These are phyloP conservation scores for Clarireedia paspali DNA, from an alignment of 2,329 filamentous ascomycete genomes.

Conservation along the genomic window DNA sequence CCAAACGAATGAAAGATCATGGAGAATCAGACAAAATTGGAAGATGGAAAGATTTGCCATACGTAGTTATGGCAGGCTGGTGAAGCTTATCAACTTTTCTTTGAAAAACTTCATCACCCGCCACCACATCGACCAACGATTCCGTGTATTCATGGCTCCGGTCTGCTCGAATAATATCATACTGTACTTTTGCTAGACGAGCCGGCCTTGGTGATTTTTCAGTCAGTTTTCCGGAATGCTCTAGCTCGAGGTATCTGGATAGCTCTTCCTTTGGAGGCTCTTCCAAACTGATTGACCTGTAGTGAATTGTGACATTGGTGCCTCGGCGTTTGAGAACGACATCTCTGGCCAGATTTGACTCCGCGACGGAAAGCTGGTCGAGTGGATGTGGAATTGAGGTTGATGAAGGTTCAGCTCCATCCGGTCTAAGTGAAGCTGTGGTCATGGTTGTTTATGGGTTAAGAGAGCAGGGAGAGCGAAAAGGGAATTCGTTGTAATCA, in stretches of 20 bases:
- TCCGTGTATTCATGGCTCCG: conserved; percentile 47
- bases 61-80: conserved; percentile 41
- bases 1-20: conserved; percentile 8
- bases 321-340: not conserved
- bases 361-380: not conserved
- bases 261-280: conserved; percentile 46
- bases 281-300: conserved; percentile 28
- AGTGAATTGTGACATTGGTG: conserved; percentile 26
- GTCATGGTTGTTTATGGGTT: conserved; percentile 29
- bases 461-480: not conserved
- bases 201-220: conserved; percentile 34
- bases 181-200: conserved; percentile 34
- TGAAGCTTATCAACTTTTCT: conserved; percentile 39
- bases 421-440: conserved; percentile 78
- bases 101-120: conserved; percentile 35
- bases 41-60: conserved; percentile 23
- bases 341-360: not conserved
- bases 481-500: too few relatives aligned
- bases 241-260: conserved; percentile 39
- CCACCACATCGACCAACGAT: conserved; percentile 41
- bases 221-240: conserved; percentile 33
- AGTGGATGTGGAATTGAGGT: not conserved
- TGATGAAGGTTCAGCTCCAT: conserved; percentile 40
- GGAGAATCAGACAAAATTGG: not conserved
- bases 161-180: conserved; percentile 43